Evolutionary conservation across 805 yeast species (phyloP), one percentile per base, ranked within the genome.

Genomic region (Saturnispora serradocipensis): DNA sequence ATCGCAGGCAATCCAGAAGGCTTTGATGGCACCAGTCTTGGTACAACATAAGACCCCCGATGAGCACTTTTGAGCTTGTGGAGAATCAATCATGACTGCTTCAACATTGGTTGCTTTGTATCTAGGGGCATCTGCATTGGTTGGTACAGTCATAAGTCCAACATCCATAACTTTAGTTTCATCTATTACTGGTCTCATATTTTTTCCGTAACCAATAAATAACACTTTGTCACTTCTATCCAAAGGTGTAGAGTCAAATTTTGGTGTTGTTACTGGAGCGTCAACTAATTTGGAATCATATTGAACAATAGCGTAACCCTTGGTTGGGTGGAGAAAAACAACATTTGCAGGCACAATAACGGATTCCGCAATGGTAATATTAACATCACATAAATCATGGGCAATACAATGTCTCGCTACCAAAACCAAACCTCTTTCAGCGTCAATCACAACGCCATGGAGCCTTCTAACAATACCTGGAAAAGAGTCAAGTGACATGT

Each of bases 101-200:
- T 88, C 96, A 45, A 88, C 67, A 61, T 88, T 88, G 3, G 90
- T 83, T 5, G 89, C 96, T 62, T 95, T 78, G 67, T 86, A 89
- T 54, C 93, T 78, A 25, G 97, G 97, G 10, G 84, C 71, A 36
- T 75, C 71, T 1, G 81, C 71, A 56, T 81, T 80, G 20, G 84
- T 74, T 15, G 95, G 91, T 18, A 89, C 76, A 62, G 81, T 84
- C 45, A 84, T 72, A 3, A 91, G 80, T 0, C 88, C 75, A 47
- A 89, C 78, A 56, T 86, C 93, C 34, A 90, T 80, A 16, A 89
- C 85, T 35, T 76, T 77, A 0, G 95, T 87, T 51, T 82, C 85
- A 27, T 89, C 81, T 2, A 88, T 76, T 5, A 86, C 82, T 18
- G 86, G 71, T 57, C 95, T 75, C 61, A 79, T 73, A 55, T 79